Percentiles rank a stretch among this genome's conserved stretches.
phyloP scores from a whole-genome alignment of 2,329 filamentous ascomycete genomes.

The Hypoxylon sp. region DNA sequence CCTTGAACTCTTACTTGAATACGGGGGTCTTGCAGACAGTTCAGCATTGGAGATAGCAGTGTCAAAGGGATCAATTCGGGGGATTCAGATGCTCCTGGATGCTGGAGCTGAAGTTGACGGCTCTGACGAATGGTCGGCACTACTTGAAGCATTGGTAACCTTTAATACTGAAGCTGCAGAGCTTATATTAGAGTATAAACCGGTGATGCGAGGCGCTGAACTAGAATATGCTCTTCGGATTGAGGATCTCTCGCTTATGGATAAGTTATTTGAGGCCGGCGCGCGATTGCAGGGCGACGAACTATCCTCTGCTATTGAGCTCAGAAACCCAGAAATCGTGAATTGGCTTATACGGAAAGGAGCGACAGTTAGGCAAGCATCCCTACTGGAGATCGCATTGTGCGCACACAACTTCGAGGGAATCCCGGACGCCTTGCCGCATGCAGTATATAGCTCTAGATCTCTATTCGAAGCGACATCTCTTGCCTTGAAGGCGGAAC shows the following conservation, averaged over 20 bases:
- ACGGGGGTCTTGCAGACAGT: conserved; percentile 1
- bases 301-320: not conserved
- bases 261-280: not conserved
- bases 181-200: not conserved
- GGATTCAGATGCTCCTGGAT: not conserved
- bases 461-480: not conserved
- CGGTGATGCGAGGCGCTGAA: not conserved
- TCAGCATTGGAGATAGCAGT: not conserved
- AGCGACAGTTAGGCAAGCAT: not conserved
- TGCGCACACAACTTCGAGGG: not conserved
- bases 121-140: too few relatives aligned
- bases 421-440: not conserved
- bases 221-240: not conserved
- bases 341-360: not conserved
- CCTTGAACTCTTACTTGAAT: not conserved
- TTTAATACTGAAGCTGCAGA: not conserved
- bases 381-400: not conserved
- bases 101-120: not conserved
- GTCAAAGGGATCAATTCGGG: not conserved
- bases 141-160: not conserved
- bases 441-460: not conserved
- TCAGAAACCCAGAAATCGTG: not conserved
- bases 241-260: not conserved
- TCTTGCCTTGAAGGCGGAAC: not conserved
- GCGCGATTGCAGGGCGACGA: not conserved